Conservation (phyloP, 2,329 filamentous ascomycete genomes). For the Fusarium tuaranense region DNA sequence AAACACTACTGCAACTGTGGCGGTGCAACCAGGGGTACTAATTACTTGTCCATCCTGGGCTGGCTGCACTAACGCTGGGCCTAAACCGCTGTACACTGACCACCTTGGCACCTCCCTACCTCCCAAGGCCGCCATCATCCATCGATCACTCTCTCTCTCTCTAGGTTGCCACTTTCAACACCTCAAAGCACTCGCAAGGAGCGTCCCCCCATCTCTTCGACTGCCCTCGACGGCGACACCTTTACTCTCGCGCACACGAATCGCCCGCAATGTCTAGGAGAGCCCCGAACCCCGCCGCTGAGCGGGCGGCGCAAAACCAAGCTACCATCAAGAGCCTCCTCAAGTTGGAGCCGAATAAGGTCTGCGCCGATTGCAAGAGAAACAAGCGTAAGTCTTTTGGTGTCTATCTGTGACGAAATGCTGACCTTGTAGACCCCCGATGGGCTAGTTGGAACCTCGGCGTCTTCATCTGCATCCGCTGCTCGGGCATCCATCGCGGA, state of each 20-base stretch:
- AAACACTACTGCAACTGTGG: slow-evolving; percentile 7
- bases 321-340: slow-evolving; percentile 93
- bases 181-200: slow-evolving; percentile 10
- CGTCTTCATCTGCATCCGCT: slow-evolving; percentile 97
- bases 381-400: slow-evolving; percentile 83
- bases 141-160: neutral
- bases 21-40: slow-evolving; percentile 25
- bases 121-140: slow-evolving; percentile 28
- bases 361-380: slow-evolving; percentile 97
- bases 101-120: slow-evolving; percentile 47
- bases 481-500: slow-evolving; percentile 96
- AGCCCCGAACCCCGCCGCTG: slow-evolving; percentile 80
- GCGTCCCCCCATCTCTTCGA: neutral
- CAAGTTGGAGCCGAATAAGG: slow-evolving; percentile 95
- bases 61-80: slow-evolving; percentile 31
- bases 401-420: neutral
- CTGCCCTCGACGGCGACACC: neutral
- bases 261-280: slow-evolving; percentile 77
- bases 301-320: slow-evolving; percentile 92
- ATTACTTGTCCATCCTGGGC: slow-evolving; percentile 22
- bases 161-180: slow-evolving; percentile 43
- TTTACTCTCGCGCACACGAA: slow-evolving; percentile 6
- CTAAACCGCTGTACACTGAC: slow-evolving; percentile 34
- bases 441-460: slow-evolving; percentile 99
- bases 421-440: slow-evolving; percentile 78